phyloP scores from a whole-genome alignment of 768 basidiomycete genomes.

The Cystofilobasidium macerans region DNA sequence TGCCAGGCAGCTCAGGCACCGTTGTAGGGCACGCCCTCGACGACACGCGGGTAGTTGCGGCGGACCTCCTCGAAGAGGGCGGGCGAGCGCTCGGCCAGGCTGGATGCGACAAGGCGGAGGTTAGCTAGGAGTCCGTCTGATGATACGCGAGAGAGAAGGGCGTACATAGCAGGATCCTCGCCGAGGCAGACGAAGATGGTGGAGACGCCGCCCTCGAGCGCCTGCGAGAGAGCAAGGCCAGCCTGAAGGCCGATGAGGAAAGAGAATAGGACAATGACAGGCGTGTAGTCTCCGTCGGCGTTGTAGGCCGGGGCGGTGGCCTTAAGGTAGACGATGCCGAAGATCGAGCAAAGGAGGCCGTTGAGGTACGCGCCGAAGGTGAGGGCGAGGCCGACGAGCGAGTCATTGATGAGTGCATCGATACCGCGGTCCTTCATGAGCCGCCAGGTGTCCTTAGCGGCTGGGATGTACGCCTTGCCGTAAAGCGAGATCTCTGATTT shows the following conservation, averaged over 20 bases:
- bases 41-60: slow-evolving; percentile 57
- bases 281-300: slow-evolving; percentile 59
- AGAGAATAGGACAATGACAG: slow-evolving; percentile 63
- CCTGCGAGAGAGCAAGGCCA: slow-evolving; percentile 54
- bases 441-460: slow-evolving; percentile 74
- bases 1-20: background rate
- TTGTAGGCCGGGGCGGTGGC: slow-evolving; percentile 69
- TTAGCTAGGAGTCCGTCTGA: too few relatives aligned
- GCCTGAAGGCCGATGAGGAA: slow-evolving; percentile 63
- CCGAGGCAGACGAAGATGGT: slow-evolving; percentile 82
- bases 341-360: slow-evolving; percentile 44
- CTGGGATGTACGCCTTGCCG: slow-evolving; percentile 67
- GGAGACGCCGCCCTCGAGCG: slow-evolving; percentile 75
- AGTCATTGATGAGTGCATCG: slow-evolving; percentile 43
- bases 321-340: slow-evolving; percentile 65
- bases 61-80: slow-evolving; percentile 56
- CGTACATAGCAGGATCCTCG: slow-evolving; percentile 56
- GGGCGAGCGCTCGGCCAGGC: slow-evolving; percentile 61
- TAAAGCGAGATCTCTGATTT: slow-evolving; percentile 81
- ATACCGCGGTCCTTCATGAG: slow-evolving; percentile 59
- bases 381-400: slow-evolving; percentile 62
- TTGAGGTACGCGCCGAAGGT: slow-evolving; percentile 65
- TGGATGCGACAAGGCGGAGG: slow-evolving; percentile 28
- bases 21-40: slow-evolving; percentile 47
- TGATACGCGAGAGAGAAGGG: background rate